Evolutionary conservation across 352 stramenopile genomes (phyloP), one percentile per base, ranked within the genome.

Genomic region (Pythium oligandrum): DNA sequence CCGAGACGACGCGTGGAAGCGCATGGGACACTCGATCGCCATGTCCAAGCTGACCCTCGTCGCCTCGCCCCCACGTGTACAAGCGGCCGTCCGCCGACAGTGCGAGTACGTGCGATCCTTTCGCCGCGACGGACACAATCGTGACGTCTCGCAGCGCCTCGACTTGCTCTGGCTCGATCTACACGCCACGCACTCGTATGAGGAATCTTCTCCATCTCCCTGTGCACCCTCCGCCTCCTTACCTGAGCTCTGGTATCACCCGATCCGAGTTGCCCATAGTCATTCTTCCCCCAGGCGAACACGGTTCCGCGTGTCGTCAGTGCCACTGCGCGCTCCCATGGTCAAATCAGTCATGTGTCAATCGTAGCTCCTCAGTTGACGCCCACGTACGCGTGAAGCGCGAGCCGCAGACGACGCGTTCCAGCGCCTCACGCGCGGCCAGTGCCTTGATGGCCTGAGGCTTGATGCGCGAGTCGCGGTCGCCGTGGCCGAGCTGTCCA

Each of bases 11-110:
- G 1, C 33, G 56, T 1, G 63, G 65, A 31, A 62, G 35, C 12
- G 66, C 42, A 9, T 51, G 35, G 37, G 68, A 61, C 35, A 53
- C 50, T 8, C 58, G 57, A 30, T 58, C 48, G 48, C 59, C 57
- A 40, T 73, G 68, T 12, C 68, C 68, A n/a, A 72, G 64, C 50
- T 71, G 64, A 3, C 68, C 68, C 40, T 97, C 86, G 64, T 98
- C 90, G 51, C 83, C 83, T 53, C 73, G 83, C 35, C 92, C 91
- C 83, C 88, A 98, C 40, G 83, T 83, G 51, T 82, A 96, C 3
- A 97, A 82, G 8, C 58, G 39, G 2, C 90, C 90, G 36, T 82
- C 64, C 4, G 73, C 57, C 6, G 72, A 83, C 3, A 92, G 53
- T 10, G 71, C 85, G 38, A 91, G 61, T 44, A 77, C 90, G 63